Percentiles rank a stretch among this genome's conserved stretches.
Evolutionary conservation across 345 rosid species (phyloP).

Genomic region (Dovyalis caffra): DNA sequence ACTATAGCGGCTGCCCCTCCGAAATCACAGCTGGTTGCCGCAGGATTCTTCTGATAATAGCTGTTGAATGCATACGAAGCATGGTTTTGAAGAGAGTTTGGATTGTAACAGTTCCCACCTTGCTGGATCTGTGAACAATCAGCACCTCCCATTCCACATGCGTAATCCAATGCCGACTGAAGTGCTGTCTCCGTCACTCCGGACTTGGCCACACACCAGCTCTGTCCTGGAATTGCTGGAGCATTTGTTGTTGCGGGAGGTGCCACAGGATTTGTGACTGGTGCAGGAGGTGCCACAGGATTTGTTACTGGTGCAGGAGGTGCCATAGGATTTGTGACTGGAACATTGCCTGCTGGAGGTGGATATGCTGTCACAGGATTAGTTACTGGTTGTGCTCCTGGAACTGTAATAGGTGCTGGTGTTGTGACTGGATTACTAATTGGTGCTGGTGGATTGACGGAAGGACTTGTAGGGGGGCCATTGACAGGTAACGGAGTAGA

Average conservation of each 20-base stretch:
- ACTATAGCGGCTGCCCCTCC: slow-evolving; percentile 70
- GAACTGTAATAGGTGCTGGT: slow-evolving; percentile 53
- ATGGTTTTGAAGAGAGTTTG: slow-evolving; percentile 64
- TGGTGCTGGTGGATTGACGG: slow-evolving; percentile 47
- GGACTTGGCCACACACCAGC: slow-evolving; percentile 85
- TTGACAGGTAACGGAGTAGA: slow-evolving; percentile 38
- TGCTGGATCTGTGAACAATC: slow-evolving; percentile 90
- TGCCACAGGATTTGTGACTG: slow-evolving; percentile 43
- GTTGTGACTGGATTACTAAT: slow-evolving; percentile 52
- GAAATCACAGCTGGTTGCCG: slow-evolving; percentile 80
- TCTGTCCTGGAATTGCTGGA: slow-evolving; percentile 68
- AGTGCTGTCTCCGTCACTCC: slow-evolving; percentile 55
- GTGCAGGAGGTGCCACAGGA: slow-evolving; percentile 60
- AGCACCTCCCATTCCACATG: slow-evolving; percentile 82
- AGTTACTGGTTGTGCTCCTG: slow-evolving; percentile 55
- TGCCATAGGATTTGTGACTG: slow-evolving; percentile 44
- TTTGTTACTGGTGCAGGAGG: slow-evolving; percentile 55
- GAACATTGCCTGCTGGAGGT: slow-evolving; percentile 48
- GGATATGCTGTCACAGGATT: slow-evolving; percentile 76
- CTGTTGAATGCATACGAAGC: slow-evolving; percentile 94
- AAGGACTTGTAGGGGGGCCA: slow-evolving; percentile 40
- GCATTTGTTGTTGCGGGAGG: slow-evolving; percentile 61
- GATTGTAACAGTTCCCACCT: slow-evolving; percentile 79
- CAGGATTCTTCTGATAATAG: slow-evolving; percentile 85
- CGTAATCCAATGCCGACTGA: slow-evolving; percentile 85